These are phyloP conservation scores for Cylindrotheca fusiformis DNA, from an alignment of 108 stramenopile genomes.

Conservation along the genomic window DNA sequence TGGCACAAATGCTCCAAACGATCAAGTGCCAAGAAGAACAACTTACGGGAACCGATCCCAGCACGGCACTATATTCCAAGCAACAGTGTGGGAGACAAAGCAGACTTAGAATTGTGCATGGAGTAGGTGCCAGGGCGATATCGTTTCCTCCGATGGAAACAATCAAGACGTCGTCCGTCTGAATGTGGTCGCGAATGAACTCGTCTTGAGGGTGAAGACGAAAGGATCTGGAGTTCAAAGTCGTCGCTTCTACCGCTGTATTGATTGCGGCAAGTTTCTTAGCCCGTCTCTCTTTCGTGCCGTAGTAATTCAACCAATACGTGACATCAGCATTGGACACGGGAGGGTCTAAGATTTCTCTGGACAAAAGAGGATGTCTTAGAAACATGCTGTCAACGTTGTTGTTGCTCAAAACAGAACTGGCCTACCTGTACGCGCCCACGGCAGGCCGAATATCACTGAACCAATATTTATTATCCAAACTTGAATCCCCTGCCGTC, in stretches of 20 bases:
- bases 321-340: constrained; percentile 66
- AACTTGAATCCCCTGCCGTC: constrained; percentile 54
- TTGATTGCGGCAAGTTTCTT: constrained; percentile 59
- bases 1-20: background rate
- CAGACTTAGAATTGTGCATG: constrained; percentile 73
- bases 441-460: constrained; percentile 50
- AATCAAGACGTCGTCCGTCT: constrained; percentile 64
- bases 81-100: constrained; percentile 50
- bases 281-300: background rate
- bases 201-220: constrained; percentile 64
- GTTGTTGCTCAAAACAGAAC: too few relatives aligned
- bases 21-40: background rate
- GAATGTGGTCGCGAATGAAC: constrained; percentile 78
- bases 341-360: constrained; percentile 55
- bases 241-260: constrained; percentile 82
- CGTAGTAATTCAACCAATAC: constrained; percentile 69
- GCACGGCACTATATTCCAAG: constrained; percentile 35
- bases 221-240: constrained; percentile 60
- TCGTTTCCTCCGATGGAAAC: constrained; percentile 89
- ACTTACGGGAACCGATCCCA: constrained; percentile 8
- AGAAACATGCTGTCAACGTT: too few relatives aligned
- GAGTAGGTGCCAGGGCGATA: constrained; percentile 71
- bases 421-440: constrained; percentile 28
- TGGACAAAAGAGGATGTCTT: too few relatives aligned
- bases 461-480: constrained; percentile 87